Evolutionary conservation across 2,329 filamentous ascomycete genomes (phyloP).

Genomic region (Pseudocercospora vitis): DNA sequence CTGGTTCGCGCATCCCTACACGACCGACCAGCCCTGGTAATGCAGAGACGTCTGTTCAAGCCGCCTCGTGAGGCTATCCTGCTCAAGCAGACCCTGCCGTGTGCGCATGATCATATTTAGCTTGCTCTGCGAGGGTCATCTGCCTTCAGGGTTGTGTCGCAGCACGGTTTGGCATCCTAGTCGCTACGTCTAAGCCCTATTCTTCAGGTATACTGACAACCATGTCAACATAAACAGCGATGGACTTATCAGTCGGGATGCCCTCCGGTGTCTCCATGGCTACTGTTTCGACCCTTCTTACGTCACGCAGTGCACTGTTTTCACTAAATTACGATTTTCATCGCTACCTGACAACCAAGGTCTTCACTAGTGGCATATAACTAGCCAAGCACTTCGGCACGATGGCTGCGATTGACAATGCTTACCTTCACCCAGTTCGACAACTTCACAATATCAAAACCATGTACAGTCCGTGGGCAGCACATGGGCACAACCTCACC

Average conservation of each 20-base stretch:
- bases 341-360: background rate
- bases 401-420: background rate
- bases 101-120: background rate
- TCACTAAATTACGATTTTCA: conserved; percentile 2
- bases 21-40: background rate
- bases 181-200: background rate
- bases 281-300: background rate
- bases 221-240: conserved; percentile 6
- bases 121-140: conserved; percentile 1
- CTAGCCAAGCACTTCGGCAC: background rate
- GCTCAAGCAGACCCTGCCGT: conserved; percentile 3
- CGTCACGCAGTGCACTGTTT: background rate
- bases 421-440: background rate
- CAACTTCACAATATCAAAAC: background rate
- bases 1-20: background rate
- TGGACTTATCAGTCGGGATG: conserved; percentile 1
- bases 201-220: background rate
- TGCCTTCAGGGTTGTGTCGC: conserved; percentile 4
- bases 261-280: background rate
- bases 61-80: conserved; percentile 4
- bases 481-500: background rate
- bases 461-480: background rate
- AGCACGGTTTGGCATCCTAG: conserved; percentile 1
- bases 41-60: conserved; percentile 2
- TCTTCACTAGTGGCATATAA: conserved; percentile 4